Conservation (phyloP, 352 stramenopile genomes). For the Pythium periplocum region DNA sequence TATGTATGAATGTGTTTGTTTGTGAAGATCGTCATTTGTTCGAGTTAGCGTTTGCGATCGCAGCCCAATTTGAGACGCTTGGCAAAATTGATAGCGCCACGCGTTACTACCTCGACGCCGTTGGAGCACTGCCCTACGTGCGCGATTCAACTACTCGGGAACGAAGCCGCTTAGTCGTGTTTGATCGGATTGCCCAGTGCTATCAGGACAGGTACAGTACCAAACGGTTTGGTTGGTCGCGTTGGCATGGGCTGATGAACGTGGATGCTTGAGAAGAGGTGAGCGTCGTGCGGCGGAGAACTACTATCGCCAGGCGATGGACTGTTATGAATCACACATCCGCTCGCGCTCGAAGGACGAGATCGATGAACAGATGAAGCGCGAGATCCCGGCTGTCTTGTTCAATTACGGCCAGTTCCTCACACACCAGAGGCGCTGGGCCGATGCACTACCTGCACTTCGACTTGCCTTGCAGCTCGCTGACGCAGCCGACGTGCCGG, state of each 20-base stretch:
- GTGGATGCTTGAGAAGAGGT: slow-evolving; percentile 8
- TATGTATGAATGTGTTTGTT: neutral
- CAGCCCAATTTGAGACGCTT: slow-evolving; percentile 67
- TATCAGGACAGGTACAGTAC: slow-evolving; percentile 51
- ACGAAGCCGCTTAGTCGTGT: slow-evolving; percentile 51
- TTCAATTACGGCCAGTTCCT: slow-evolving; percentile 31
- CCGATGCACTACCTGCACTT: slow-evolving; percentile 15
- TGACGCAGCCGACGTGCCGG: slow-evolving; percentile 1
- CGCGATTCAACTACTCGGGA: slow-evolving; percentile 24
- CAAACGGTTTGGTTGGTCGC: too few relatives aligned
- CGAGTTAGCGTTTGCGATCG: slow-evolving; percentile 68
- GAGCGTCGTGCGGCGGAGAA: slow-evolving; percentile 29
- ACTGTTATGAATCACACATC: slow-evolving; percentile 18
- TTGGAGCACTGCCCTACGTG: slow-evolving; percentile 41
- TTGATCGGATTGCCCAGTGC: slow-evolving; percentile 74
- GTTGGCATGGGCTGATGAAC: too few relatives aligned
- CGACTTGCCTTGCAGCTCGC: slow-evolving; percentile 5
- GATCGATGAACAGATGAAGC: slow-evolving; percentile 16
- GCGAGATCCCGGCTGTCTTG: slow-evolving; percentile 22
- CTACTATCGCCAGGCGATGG: slow-evolving; percentile 34
- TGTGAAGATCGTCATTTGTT: slow-evolving; percentile 70
- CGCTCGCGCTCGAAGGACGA: neutral
- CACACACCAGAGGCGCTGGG: slow-evolving; percentile 24
- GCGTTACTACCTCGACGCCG: slow-evolving; percentile 65
- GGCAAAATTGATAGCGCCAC: slow-evolving; percentile 32